phyloP scores from a whole-genome alignment of 179 eudicot genomes.

The Actinidia polygama region DNA sequence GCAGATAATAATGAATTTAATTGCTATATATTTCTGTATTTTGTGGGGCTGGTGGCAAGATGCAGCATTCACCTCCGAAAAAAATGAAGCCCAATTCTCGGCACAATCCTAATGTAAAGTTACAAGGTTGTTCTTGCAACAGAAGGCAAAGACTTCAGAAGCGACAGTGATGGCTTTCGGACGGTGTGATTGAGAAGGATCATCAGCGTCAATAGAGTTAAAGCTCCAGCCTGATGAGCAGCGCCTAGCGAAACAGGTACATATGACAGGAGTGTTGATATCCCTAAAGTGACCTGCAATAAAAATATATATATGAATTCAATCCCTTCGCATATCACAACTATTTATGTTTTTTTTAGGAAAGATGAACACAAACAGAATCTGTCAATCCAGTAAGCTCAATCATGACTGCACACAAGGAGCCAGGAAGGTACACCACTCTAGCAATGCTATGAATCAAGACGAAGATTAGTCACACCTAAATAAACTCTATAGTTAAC shows the following conservation, averaged over 20 bases:
- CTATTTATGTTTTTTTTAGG: neutral
- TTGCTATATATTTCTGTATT: neutral
- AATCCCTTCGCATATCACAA: neutral
- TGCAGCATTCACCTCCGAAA: constrained; percentile 11
- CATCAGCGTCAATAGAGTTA: constrained; percentile 77
- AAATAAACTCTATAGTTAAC: neutral
- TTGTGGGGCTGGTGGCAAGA: neutral
- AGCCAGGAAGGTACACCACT: neutral
- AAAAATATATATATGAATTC: neutral
- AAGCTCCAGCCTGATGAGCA: constrained; percentile 97
- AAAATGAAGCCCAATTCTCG: constrained; percentile 10
- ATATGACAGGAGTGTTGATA: constrained; percentile 80
- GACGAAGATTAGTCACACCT: neutral
- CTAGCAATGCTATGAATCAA: neutral
- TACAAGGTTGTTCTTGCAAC: constrained; percentile 47
- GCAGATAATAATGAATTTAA: neutral
- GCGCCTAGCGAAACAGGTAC: constrained; percentile 94
- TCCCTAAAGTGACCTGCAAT: constrained; percentile 85
- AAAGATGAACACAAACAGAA: neutral
- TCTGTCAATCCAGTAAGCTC: neutral
- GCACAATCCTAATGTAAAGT: neutral
- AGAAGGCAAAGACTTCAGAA: constrained; percentile 69
- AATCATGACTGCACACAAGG: neutral
- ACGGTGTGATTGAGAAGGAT: constrained; percentile 82
- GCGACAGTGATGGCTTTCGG: constrained; percentile 72